A percentile compares a stretch with the other conserved stretches of the same genome.
These are phyloP conservation scores for Globisporangium carolinianum DNA, from an alignment of 352 stramenopile species.

Conservation along the genomic window DNA sequence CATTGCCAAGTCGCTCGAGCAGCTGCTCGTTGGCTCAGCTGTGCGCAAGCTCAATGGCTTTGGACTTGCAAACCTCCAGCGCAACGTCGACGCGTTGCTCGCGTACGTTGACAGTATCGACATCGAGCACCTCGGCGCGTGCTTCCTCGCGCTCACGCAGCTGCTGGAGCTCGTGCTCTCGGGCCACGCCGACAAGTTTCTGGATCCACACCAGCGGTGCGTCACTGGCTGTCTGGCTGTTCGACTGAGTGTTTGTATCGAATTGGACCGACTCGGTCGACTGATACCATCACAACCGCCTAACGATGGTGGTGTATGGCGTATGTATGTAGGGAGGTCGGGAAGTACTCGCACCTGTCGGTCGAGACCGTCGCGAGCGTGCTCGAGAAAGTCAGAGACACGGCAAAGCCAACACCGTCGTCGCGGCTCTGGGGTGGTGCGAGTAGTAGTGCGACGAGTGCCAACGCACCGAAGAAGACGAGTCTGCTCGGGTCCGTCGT, in stretches of 20 bases:
- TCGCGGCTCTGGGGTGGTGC: constrained; percentile 42
- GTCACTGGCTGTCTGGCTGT: neutral
- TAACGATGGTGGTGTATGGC: neutral
- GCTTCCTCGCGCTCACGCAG: constrained; percentile 55
- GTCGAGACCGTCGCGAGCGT: constrained; percentile 57
- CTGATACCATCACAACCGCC: neutral
- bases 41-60: constrained; percentile 71
- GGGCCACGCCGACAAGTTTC: constrained; percentile 42
- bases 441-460: neutral
- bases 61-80: constrained; percentile 69
- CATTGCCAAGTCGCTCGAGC: constrained; percentile 69
- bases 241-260: no score
- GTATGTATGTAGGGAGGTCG: constrained; percentile 24
- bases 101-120: constrained; percentile 54
- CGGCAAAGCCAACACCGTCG: constrained; percentile 19
- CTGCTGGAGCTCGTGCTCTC: constrained; percentile 67
- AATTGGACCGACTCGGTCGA: neutral
- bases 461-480: constrained; percentile 29
- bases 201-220: constrained; percentile 57
- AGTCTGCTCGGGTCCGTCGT: constrained; percentile 40
- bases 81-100: constrained; percentile 63
- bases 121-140: constrained; percentile 56
- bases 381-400: constrained; percentile 67
- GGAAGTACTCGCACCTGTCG: constrained; percentile 64
- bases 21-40: constrained; percentile 45